Evolutionary conservation across 345 rosid genomes (phyloP).

Genomic region (Lepidium africanum): DNA sequence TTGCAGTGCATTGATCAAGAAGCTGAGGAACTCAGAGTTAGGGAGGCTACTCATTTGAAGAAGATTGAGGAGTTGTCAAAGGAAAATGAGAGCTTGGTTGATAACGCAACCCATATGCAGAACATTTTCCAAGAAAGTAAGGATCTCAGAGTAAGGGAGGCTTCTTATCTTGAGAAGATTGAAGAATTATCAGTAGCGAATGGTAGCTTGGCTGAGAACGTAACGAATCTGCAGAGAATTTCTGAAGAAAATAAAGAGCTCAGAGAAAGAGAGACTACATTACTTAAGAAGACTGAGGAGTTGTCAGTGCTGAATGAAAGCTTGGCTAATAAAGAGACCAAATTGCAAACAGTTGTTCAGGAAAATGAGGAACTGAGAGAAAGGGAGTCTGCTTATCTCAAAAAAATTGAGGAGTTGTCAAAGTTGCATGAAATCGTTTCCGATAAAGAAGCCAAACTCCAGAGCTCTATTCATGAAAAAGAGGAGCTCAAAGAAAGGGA

Average conservation of each 20-base stretch:
- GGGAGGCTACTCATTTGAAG: conserved; percentile 16
- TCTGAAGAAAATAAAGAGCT: conserved; percentile 57
- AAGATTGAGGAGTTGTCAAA: conserved; percentile 21
- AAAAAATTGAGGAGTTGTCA: conserved; percentile 15
- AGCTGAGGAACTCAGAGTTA: conserved; percentile 15
- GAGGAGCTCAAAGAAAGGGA: conserved; percentile 5
- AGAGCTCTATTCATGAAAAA: neutral
- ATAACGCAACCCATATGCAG: neutral
- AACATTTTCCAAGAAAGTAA: conserved; percentile 36
- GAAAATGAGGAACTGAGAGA: conserved; percentile 29
- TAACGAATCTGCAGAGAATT: conserved; percentile 52
- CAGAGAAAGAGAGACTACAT: conserved; percentile 12
- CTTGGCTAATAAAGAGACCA: conserved; percentile 19
- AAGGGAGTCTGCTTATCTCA: conserved; percentile 57
- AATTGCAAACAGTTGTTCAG: conserved; percentile 49
- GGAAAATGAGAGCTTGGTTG: neutral
- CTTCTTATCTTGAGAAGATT: conserved; percentile 40
- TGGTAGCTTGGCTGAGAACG: conserved; percentile 46
- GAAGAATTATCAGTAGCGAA: conserved; percentile 62
- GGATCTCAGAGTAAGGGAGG: conserved; percentile 55
- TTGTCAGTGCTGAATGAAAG: neutral
- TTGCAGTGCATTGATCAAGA: conserved; percentile 44
- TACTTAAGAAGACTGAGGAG: conserved; percentile 11
- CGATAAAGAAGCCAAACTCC: neutral
- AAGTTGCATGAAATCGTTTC: conserved; percentile 3